These are phyloP conservation scores for Trypanosoma grayi DNA, from an alignment of 208 protist species.

Conservation along the genomic window DNA sequence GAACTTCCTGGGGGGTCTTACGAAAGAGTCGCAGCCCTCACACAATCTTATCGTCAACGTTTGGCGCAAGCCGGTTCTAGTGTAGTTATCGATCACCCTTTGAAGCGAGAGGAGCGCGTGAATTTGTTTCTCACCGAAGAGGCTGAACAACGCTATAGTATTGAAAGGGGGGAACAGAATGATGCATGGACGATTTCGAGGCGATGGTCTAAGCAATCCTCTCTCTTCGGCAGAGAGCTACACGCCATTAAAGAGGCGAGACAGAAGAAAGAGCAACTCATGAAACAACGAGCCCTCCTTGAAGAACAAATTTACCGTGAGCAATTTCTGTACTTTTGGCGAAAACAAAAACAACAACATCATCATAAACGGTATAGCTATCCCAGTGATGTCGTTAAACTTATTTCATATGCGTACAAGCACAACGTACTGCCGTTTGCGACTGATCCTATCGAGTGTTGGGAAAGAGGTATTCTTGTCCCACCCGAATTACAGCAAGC, in stretches of 20 bases:
- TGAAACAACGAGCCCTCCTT: background rate
- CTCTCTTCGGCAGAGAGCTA: constrained; percentile 1
- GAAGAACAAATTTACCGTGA: constrained; percentile 24
- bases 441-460: constrained; percentile 23
- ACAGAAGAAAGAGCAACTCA: background rate
- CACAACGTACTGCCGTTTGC: constrained; percentile 23
- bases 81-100: background rate
- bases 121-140: constrained; percentile 5
- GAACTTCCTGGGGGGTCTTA: constrained; percentile 17
- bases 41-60: constrained; percentile 9
- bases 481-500: constrained; percentile 23
- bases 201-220: constrained; percentile 3
- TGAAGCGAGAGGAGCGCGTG: background rate
- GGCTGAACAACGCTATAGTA: background rate
- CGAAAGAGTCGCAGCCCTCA: constrained; percentile 12
- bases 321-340: constrained; percentile 22
- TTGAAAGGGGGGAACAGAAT: constrained; percentile 13
- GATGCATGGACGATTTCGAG: background rate
- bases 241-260: background rate
- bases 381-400: background rate
- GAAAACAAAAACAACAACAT: constrained; percentile 4
- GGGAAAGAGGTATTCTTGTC: constrained; percentile 19
- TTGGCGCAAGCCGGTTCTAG: background rate
- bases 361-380: background rate
- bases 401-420: constrained; percentile 17